These are phyloP conservation scores for Tetradesmus obliquus DNA, from an alignment of 139 green algal genomes.

Conservation along the genomic window DNA sequence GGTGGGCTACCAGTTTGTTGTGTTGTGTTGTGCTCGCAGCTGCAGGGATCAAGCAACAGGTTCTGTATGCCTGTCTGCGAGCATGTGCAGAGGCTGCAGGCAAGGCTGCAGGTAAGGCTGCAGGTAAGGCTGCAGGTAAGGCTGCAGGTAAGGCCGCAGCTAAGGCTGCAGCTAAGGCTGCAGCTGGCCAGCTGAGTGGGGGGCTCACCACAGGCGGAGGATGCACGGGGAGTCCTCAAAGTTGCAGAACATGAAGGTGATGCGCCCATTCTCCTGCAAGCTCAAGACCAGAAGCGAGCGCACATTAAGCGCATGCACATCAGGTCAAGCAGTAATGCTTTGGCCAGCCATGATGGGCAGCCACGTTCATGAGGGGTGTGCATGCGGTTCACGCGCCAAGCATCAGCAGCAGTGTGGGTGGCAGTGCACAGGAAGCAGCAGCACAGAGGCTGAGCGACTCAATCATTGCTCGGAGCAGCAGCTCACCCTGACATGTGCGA, in stretches of 20 bases:
- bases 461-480: not conserved
- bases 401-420: not conserved
- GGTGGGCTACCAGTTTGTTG: not conserved
- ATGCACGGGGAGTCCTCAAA: conserved; percentile 33
- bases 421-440: not conserved
- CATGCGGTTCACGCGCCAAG: not conserved
- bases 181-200: not conserved
- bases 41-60: too few relatives aligned
- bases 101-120: not conserved
- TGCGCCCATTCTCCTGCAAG: conserved; percentile 37
- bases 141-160: too few relatives aligned
- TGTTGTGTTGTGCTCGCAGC: too few relatives aligned
- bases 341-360: not conserved
- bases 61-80: not conserved
- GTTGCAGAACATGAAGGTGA: conserved; percentile 41
- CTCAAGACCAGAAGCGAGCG: too few relatives aligned
- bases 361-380: not conserved
- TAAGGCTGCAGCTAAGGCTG: not conserved
- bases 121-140: not conserved
- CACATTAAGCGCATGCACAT: not conserved
- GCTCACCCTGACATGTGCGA: conserved; percentile 26
- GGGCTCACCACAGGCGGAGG: not conserved
- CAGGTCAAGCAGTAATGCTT: too few relatives aligned
- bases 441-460: not conserved
- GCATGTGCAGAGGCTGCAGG: not conserved